Base-by-base conservation (phyloP, 2,329 filamentous ascomycete species). In the Periconia digitata region DNA sequence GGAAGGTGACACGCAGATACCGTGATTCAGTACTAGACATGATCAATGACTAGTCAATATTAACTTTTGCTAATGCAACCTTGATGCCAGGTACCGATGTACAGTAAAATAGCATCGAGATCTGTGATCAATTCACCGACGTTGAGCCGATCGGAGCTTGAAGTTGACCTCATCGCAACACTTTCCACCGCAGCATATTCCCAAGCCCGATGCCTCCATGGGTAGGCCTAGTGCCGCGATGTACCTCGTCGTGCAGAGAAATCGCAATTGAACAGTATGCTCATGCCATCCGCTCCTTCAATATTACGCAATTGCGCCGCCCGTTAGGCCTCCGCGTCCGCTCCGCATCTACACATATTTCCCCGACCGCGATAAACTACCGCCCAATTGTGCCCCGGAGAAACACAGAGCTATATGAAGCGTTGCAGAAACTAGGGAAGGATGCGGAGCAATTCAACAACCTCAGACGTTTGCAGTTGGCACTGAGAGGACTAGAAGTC, bases 381-480 rank as follows among this genome's bases (percentile, higher is more conserved):
- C 75, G 75, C 7, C 76, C 76, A 24, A 77, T 76, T 21, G 76
- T 85, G 2, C 81, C 82, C 0, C 58, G 74, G n/a, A 67, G 67
- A 18, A 76, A 80, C 53, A 71, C 72, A 46, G 79, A 86, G 55
- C 79, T 90, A 5, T 77, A 86, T 53, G 71, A 77, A 37, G 75
- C 82, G 2, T 74, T 92, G 0, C 67, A 77, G 1, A 78, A 81
- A 18, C 76, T 92, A 2, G 79, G 87, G 59, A 80, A 79, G 43
- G 74, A 81, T 41, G 83, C 84, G 2, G 78, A 82, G 20, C 80
- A 77, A 49, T 79, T 85, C 58, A 78, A 88, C 44, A 87, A 87
- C 61, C 77, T 86, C n/a, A 83, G 86, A 23, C 79, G 86, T 46
- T 66, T 92, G 39, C 85, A 89, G 68, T 79, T 92, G 58, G 88